Base-by-base conservation (phyloP, 306 rosid genomes). In the Urtica urens region DNA sequence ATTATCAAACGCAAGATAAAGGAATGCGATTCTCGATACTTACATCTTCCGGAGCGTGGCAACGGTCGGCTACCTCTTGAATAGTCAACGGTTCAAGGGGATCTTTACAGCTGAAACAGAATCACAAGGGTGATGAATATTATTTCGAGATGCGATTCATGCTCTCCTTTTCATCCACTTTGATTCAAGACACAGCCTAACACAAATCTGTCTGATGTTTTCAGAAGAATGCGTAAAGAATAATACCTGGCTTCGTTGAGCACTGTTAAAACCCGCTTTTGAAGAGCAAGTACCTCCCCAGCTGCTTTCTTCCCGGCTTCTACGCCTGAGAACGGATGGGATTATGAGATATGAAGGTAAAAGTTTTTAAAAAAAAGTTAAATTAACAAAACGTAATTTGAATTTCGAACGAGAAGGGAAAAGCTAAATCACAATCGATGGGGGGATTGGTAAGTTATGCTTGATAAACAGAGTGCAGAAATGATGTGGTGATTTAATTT, bases 271-370 rank as follows among this genome's bases (percentile, higher is more conserved):
- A 86, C 96, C 24, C 96, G 86, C 70, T 86, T 86, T 58, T 86
- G 96, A 69, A 86, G 96, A 52, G 96, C 90, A 48, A 86, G 71
- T 34, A 86, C 93, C 77, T 86, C 96, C 34, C 86, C 90, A 0
- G 96, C 93, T 24, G 96, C 96, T 51, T 72, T 86, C 62, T 86
- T 86, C 34, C 96, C 96, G 53, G 96, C 96, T 66, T 86, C 96
- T 66, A 86, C 96, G 35, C 90, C 96, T 86, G 78, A 56, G 46
- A 20, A 38, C 54, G 49, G n/a, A 43, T 39, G 47, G 67, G 39
- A 7, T 37, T 9, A 33, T 19, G 26, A 19, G 7, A 28, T 35
- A 22, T 12, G 25, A 16, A 29, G 15, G 28, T 16, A 22, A 19
- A 7, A 12, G 45, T 5, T 13, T 3, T 35, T 23, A 31, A 9